Conservation (phyloP, 768 basidiomycete genomes). For the Lactarius hengduanensis region DNA sequence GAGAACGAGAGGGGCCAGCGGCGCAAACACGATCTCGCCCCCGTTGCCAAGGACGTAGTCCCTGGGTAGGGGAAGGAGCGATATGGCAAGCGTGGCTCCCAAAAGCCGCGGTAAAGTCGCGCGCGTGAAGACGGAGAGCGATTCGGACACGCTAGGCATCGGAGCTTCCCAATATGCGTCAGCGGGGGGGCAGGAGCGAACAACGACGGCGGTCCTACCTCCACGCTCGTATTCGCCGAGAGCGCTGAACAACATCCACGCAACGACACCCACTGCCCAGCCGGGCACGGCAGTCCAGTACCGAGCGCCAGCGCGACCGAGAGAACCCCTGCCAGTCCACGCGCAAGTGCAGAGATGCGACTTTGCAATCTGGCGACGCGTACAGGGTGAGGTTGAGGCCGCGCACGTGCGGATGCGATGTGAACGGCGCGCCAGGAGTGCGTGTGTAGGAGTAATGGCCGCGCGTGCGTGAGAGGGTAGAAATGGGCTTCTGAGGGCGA, state of each 20-base stretch:
- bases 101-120: conserved; percentile 44
- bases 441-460: conserved; percentile 59
- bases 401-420: conserved; percentile 35
- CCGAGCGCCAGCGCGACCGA: conserved; percentile 69
- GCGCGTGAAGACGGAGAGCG: conserved; percentile 46
- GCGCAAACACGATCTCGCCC: conserved; percentile 48
- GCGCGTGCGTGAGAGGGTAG: conserved; percentile 44
- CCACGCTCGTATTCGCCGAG: conserved; percentile 40
- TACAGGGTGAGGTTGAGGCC: conserved; percentile 60
- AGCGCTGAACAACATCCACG: conserved; percentile 53
- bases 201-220: conserved; percentile 24
- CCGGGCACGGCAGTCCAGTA: conserved; percentile 70
- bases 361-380: conserved; percentile 55
- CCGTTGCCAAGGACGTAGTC: conserved; percentile 59
- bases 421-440: conserved; percentile 68
- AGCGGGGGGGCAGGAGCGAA: conserved; percentile 2
- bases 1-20: conserved; percentile 56
- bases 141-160: conserved; percentile 50
- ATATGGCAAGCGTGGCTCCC: conserved; percentile 43
- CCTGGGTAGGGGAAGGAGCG: conserved; percentile 56
- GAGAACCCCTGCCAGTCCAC: conserved; percentile 70
- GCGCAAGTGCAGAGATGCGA: conserved; percentile 45
- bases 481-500: conserved; percentile 73
- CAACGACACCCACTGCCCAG: conserved; percentile 74
- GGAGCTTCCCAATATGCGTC: conserved; percentile 34